Evolutionary conservation across 768 basidiomycete species (phyloP), one percentile per base, ranked within the genome.

Genomic region (Calocybe indica): DNA sequence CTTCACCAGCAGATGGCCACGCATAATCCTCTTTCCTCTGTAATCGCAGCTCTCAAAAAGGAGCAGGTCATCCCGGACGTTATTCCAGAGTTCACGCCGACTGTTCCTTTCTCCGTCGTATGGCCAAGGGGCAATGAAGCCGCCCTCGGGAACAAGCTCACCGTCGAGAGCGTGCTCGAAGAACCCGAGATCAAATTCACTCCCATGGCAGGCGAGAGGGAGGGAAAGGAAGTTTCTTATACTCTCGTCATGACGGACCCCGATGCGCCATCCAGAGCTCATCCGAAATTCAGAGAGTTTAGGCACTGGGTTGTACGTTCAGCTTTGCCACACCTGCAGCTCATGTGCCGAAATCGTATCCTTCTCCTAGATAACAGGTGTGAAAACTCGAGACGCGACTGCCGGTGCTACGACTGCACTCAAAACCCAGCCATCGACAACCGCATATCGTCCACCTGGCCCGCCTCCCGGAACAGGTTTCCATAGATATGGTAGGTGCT

Each of bases 171-270:
- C 8, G 76, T 78, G 0, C 56, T 67, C 22, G 70, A 78, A 12
- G 80, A 81, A 49, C 82, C 82, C 3, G 57, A 66, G 3, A 64
- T 82, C 35, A 63, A 61, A 34, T 66, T 82, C 30, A 65, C 68
- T 2, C 73, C 78, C 3, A 65, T 73, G 63, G 62, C 60, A 13
- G 65, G 63, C 11, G 63, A 60, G 1, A 60, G 41, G 40, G 44
- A 31, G 1, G 48, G 39, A 6, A 32, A 39, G 14, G 67, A 70
- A 32, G 51, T 64, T 6, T 67, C 67, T 3, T 80, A 78, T 51
- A 79, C 80, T 6, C 61, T 80, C 33, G 74, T 78, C 32, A 73
- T 80, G 75, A 72, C 73, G 3, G 80, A 82, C 55, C 80, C 79
- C 1, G 80, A 81, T 49, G 80, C 80, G 3, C 80, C 79, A 0